Evolutionary conservation across 306 rosid species (phyloP), one percentile per base, ranked within the genome.

Genomic region (Neltuma alba): DNA sequence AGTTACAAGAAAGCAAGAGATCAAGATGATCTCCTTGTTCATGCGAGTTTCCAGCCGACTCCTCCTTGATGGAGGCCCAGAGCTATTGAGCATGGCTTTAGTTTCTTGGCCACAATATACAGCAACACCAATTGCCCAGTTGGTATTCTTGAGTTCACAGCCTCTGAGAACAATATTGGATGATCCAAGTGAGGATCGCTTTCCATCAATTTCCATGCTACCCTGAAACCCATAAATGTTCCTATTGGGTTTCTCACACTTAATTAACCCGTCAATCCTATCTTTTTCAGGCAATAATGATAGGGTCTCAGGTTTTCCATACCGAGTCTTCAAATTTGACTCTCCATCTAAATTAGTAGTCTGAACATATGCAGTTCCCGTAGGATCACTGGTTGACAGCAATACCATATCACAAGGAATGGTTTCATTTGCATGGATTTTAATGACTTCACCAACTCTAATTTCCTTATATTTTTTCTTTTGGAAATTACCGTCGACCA

Each of bases 1-100:
- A 36, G 85, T 81, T 54, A 79, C 83, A 52, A 95, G 99, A 84
- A 89, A 93, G 72, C 84, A 55, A 1, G 99, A 91, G 27, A 95
- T 91, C 20, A 87, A 21, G 64, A 93, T 90, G 85, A 95, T 93
- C 89, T 95, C 97, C 0, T 5, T 16, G 73, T 95, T 95, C 99
- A 95, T 95, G 1, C 88, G 92, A 9, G 96, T 95, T 92, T 93
- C 99, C 2, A 95, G 89, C 80, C 93, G 85, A 74, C 99, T 95
- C 83, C 98, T 88, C 88, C 93, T 95, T 8, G 98, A 93, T 31
- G 99, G 98, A 76, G 99, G 96, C 57, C 99, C 99, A 3, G 99
- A 88, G 86, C 79, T 93, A 44, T 95, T 95, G 54, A 95, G 92
- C 98, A 93, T 95, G 48, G 81, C 98, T 80, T 95, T 95, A 44